Percentiles rank a stretch among this genome's conserved stretches.
Evolutionary conservation across 805 yeast genomes (phyloP).

Genomic region (Pichia membranifaciens): DNA sequence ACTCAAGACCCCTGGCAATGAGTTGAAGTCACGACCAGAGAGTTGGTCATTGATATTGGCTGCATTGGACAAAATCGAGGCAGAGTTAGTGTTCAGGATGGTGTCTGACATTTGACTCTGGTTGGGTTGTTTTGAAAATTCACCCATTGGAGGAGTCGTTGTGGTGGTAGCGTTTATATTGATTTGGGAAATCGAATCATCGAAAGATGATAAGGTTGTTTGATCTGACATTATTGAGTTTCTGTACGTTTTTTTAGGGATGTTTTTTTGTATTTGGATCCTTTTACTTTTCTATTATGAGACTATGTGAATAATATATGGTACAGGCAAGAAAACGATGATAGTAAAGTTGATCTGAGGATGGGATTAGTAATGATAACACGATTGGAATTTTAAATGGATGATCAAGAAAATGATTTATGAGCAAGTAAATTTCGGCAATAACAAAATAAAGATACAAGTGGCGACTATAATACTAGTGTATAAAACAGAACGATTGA

Average conservation of each 20-base stretch:
- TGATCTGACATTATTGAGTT: slow-evolving; percentile 28
- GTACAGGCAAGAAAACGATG: slow-evolving; percentile 1
- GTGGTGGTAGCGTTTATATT: slow-evolving; percentile 25
- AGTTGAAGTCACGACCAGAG: slow-evolving; percentile 26
- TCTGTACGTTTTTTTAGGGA: not conserved
- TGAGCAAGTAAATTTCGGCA: no score
- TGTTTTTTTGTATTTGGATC: not conserved
- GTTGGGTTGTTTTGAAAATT: slow-evolving; percentile 8
- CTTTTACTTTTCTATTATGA: not conserved
- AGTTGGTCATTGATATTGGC: not conserved
- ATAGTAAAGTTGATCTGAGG: not conserved
- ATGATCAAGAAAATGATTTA: no score
- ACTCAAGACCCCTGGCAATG: slow-evolving; percentile 44
- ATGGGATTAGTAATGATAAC: not conserved
- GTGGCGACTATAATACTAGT: not conserved
- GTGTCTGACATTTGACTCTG: slow-evolving; percentile 11
- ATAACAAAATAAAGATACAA: not conserved
- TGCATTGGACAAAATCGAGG: slow-evolving; percentile 1
- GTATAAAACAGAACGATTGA: no score
- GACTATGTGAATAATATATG: slow-evolving; percentile 1
- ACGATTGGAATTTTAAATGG: not conserved
- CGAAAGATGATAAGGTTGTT: slow-evolving; percentile 30
- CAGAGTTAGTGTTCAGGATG: slow-evolving; percentile 5
- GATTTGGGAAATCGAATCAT: slow-evolving; percentile 24
- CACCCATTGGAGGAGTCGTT: slow-evolving; percentile 31